These are phyloP conservation scores for Ulmus americana DNA, from an alignment of 331 rosid genomes.

Conservation along the genomic window DNA sequence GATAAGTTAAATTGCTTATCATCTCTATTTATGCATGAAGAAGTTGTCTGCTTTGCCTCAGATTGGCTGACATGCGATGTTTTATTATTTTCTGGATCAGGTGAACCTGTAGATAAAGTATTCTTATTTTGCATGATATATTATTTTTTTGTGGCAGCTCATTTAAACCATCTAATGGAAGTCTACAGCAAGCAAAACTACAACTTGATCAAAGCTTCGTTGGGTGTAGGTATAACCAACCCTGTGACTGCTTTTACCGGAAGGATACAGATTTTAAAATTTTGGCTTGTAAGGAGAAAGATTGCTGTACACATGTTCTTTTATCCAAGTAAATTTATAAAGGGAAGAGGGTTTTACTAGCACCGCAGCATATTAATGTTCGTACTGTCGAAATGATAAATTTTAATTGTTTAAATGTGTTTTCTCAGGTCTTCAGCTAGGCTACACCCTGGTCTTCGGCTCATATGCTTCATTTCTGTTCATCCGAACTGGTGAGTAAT, in stretches of 20 bases:
- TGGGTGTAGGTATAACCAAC: slow-evolving; percentile 50
- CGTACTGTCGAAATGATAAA: not conserved
- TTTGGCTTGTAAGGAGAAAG: not conserved
- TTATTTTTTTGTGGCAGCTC: slow-evolving; percentile 55
- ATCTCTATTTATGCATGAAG: not conserved
- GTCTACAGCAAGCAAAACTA: slow-evolving; percentile 59
- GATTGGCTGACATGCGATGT: not conserved
- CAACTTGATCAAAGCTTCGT: slow-evolving; percentile 50
- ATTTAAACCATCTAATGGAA: slow-evolving; percentile 83
- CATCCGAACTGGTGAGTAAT: slow-evolving; percentile 73
- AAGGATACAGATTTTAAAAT: not conserved
- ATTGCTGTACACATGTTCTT: not conserved
- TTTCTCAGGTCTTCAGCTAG: slow-evolving; percentile 77
- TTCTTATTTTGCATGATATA: slow-evolving; percentile 17
- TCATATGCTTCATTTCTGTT: slow-evolving; percentile 89
- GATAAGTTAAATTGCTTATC: not conserved
- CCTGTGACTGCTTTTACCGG: slow-evolving; percentile 13
- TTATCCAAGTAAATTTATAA: not conserved
- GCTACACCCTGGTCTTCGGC: slow-evolving; percentile 90
- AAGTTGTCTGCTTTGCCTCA: not conserved
- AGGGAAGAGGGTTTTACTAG: not conserved
- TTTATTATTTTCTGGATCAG: slow-evolving; percentile 10
- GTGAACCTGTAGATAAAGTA: slow-evolving; percentile 20
- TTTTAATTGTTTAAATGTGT: slow-evolving; percentile 14
- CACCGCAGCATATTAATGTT: slow-evolving; percentile 1